Evolutionary conservation across 2,329 filamentous ascomycete species (phyloP), one percentile per base, ranked within the genome.

Genomic region (Fusarium multiceps): DNA sequence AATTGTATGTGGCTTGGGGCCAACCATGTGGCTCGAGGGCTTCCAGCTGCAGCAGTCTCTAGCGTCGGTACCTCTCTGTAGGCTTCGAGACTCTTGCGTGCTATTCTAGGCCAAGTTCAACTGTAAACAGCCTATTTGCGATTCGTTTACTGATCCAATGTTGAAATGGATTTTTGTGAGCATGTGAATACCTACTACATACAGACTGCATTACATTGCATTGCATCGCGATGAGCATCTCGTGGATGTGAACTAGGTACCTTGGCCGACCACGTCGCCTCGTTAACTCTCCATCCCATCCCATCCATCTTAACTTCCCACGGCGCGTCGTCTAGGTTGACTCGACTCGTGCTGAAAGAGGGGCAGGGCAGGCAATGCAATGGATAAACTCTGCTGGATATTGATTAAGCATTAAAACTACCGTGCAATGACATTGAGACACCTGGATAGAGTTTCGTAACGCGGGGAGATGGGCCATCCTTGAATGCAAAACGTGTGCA

Each of bases 1-100:
- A 55, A 66, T 54, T 65, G 53, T 25, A 47, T 55, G 54, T 60
- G 48, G 63, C 62, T 59, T 57, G 23, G 11, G 27, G 23, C 32
- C 23, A 54, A 56, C 56, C 66, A 55, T 69, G 67, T 66, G 66
- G 66, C 67, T 70, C 63, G 49, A 45, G 37, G 51, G 40, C 51
- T 48, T 56, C 51, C 51, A 50, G 49, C 23, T 56, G 51, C 51
- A 50, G 49, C 23, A 43, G 42, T n/a, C 10, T 37, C 11, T 37
- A 37, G 34, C 18, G 34, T 37, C 11, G 34, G 34, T n/a, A n/a
- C 34, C 27, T 27, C 27, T 37, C 34, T 37, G 34, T 37, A 20
- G 51, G 48, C 51, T 55, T 69, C 62, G 53, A 70, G 67, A 61
- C 62, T 40, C 18, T 50, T 20, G 42, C 27, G 21, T 43, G 43